These are phyloP conservation scores for Suhomyces vadensis DNA, from an alignment of 805 yeast species.

Conservation along the genomic window DNA sequence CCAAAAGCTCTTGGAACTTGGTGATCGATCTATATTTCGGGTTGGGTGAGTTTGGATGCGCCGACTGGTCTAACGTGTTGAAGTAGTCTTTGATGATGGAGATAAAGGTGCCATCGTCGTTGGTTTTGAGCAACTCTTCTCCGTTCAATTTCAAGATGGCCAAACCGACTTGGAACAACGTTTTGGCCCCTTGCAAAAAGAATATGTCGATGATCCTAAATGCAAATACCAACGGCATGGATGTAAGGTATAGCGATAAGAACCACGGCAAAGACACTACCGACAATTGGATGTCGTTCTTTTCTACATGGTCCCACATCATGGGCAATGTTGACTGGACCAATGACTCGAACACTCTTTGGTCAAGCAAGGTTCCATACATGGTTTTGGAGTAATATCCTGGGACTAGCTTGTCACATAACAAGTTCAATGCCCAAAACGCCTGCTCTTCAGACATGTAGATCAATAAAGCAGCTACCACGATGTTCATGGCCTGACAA, in stretches of 20 bases:
- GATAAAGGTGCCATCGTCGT: constrained; percentile 91
- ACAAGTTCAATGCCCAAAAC: constrained; percentile 80
- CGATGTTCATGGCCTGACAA: constrained; percentile 98
- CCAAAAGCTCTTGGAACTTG: constrained; percentile 85
- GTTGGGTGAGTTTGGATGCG: constrained; percentile 70
- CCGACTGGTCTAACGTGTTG: constrained; percentile 70
- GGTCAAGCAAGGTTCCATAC: constrained; percentile 96
- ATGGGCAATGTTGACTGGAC: constrained; percentile 89
- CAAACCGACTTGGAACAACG: constrained; percentile 88
- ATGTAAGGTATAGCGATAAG: constrained; percentile 79
- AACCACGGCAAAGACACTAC: constrained; percentile 98
- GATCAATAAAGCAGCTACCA: constrained; percentile 73
- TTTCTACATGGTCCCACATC: constrained; percentile 76
- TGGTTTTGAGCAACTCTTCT: constrained; percentile 72
- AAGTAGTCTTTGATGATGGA: constrained; percentile 84
- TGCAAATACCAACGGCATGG: constrained; percentile 94
- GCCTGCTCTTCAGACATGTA: constrained; percentile 97
- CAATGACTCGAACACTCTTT: constrained; percentile 86
- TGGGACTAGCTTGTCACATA: constrained; percentile 86
- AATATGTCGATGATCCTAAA: constrained; percentile 88
- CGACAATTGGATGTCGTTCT: constrained; percentile 84
- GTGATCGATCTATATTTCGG: constrained; percentile 67
- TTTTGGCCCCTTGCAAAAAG: constrained; percentile 84
- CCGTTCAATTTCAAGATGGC: constrained; percentile 90
- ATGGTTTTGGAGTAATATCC: constrained; percentile 96